A percentile compares a stretch with the other conserved stretches of the same genome.
Evolutionary conservation across 352 stramenopile genomes (phyloP).

Genomic region (Phytopythium sindhum): DNA sequence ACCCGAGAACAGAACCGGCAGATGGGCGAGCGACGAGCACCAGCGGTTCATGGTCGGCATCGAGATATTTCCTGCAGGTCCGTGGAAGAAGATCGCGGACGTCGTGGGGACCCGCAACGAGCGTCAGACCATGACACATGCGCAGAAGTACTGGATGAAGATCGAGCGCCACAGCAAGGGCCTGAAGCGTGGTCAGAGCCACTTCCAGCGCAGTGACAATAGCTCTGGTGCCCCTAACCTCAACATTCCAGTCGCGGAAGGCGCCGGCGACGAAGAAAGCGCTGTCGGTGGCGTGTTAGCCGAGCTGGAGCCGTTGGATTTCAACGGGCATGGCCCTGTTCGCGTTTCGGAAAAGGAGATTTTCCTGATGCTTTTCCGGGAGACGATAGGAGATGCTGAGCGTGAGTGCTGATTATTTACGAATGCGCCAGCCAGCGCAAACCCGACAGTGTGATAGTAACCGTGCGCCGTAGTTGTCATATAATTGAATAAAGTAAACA

Average conservation of each 20-base stretch:
- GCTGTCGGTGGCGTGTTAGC: neutral
- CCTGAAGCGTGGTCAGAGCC: neutral
- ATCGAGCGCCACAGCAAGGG: conserved; percentile 11
- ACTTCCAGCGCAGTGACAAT: neutral
- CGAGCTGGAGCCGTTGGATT: neutral
- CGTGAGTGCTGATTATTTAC: neutral
- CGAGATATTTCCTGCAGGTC: conserved; percentile 24
- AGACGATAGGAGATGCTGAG: neutral
- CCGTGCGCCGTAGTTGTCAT: neutral
- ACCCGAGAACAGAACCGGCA: neutral
- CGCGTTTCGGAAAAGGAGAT: neutral
- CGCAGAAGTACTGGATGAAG: conserved; percentile 87
- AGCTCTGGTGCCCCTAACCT: too few species aligned
- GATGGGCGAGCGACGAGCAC: conserved; percentile 3
- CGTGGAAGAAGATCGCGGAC: conserved; percentile 27
- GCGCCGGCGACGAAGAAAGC: neutral
- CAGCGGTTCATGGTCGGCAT: conserved; percentile 2
- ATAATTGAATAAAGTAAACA: neutral
- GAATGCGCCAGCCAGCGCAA: neutral
- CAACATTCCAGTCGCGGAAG: too few species aligned
- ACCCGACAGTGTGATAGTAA: neutral
- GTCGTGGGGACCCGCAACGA: conserved; percentile 28
- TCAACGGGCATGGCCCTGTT: neutral
- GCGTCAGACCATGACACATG: conserved; percentile 86
- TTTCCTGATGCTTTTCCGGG: neutral